These are phyloP conservation scores for Candida ficus DNA, from an alignment of 805 yeast genomes.

Conservation along the genomic window DNA sequence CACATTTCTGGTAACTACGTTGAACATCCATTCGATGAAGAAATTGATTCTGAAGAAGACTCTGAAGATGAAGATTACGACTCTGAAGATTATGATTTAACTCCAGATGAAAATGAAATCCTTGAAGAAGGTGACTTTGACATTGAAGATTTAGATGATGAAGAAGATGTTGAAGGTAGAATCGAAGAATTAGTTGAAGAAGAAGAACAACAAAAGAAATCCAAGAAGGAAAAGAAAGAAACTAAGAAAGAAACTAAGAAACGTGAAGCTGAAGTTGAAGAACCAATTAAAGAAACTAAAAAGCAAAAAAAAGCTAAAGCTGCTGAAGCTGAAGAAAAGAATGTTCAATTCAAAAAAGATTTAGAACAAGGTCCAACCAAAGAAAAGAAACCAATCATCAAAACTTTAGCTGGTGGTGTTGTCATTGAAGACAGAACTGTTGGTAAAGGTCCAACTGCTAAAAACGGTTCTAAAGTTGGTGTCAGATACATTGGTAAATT, in stretches of 20 bases:
- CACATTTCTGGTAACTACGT: conserved; percentile 93
- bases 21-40: conserved; percentile 88
- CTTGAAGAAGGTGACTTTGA: conserved; percentile 35
- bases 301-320: conserved; percentile 22
- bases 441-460: conserved; percentile 87
- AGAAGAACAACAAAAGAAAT: conserved; percentile 30
- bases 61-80: conserved; percentile 17
- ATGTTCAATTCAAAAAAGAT: conserved; percentile 84
- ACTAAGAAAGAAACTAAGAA: conserved; percentile 25
- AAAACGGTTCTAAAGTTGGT: conserved; percentile 85
- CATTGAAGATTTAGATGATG: conserved; percentile 46
- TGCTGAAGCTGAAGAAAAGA: conserved; percentile 42
- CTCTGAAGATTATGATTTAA: conserved; percentile 54
- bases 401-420: conserved; percentile 89
- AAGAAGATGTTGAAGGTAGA: conserved; percentile 64
- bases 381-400: conserved; percentile 57
- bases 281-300: conserved; percentile 26
- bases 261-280: conserved; percentile 40
- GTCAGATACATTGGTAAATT: conserved; percentile 97
- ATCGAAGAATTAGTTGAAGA: conserved; percentile 70
- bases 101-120: conserved; percentile 74
- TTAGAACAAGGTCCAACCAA: conserved; percentile 91
- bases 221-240: conserved; percentile 18
- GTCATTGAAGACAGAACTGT: conserved; percentile 84
- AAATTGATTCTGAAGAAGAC: conserved; percentile 41